Evolutionary conservation across 2,329 filamentous ascomycete genomes (phyloP), one percentile per base, ranked within the genome.

Genomic region (Diaporthe eres): DNA sequence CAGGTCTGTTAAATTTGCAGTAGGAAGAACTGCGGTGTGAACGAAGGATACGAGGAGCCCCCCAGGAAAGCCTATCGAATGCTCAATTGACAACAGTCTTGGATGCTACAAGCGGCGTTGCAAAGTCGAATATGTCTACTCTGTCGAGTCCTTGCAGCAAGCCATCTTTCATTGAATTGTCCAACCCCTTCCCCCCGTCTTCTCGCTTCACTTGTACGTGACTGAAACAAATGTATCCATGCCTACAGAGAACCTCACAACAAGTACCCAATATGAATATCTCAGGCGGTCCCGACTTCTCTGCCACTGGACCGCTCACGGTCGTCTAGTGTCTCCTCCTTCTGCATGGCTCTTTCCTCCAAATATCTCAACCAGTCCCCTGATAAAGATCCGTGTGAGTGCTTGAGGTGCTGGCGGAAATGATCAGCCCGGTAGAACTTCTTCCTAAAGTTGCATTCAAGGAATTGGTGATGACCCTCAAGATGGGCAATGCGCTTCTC

Each of bases 311-410:
- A 57, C 15, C 2, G 53, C 25, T 31, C 2, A 2, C 4, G 1
- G 4, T 31, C 25, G 2, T 57, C 25, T 8, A 2, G 15, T 57
- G 8, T 19, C 15, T 13, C 95, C 82, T 97, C 89, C 72, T 93
- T 95, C 83, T 95, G 92, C 95, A 98, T 98, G 85, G 96, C 98
- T 4, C 95, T 95, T 82, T 95, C 97, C 83, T 98, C 97, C 44
- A 99, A 88, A 89, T 98, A 95, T 84, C 98, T 98, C 13, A 96
- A 98, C 97, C 97, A 98, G 85, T 98, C 98, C 42, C 97, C 97
- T 84, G 95, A 98, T 0, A 95, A 96, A 44, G 97, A 96, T 47
- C 94, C 95, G 85, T 98, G 97, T 83, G 95, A 98, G 84, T 98
- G 97, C 88, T 98, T 98, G 76, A 99, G 88, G 85, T 99, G 97